Evolutionary conservation across 1,284 basidiomycete genomes (phyloP), one percentile per base, ranked within the genome.

Genomic region (Salmacisia buchloeana): DNA sequence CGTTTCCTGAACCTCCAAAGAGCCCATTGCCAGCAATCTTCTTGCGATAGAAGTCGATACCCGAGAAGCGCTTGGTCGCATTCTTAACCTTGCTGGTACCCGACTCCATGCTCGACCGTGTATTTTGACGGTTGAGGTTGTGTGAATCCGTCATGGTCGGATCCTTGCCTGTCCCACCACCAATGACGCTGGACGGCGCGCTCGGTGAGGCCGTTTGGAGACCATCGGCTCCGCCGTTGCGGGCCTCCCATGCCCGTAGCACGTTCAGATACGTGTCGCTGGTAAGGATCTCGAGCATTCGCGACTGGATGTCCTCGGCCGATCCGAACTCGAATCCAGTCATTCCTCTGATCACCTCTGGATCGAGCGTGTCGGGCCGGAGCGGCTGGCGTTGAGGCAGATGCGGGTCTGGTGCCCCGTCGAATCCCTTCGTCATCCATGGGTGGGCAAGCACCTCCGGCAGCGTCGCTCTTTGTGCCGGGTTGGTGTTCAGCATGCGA

Each of bases 261-360:
- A 90, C 87, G 0, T 86, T 84, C 21, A 84, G 81, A 79, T 97
- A 98, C 0, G 82, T 80, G 31, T 97, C 92, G 2, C 88, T 88
- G 67, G 87, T 86, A 25, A 97, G 85, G 23, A 97, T 85, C 2
- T 86, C 84, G 34, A 85, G 76, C 3, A 97, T 84, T 73, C 85
- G 87, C 38, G 84, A 83, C 77, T 91, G 88, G 65, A 97, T 92
- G 25, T 94, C 88, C 10, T 91, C 88, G 36, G 90, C 87, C 0
- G 89, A 84, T 5, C 94, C 96, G 72, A 98, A 97, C 75, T 97
- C 94, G 81, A 98, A 97, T 1, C 94, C 94, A 52, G 89, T 88
- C 94, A 98, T 97, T 62, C 89, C 88, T 61, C 86, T 85, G 79
- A 98, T 86, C 56, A 98, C 91, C 46, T 87, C 85, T 33, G 84